A percentile compares a stretch with the other conserved stretches of the same genome.
phyloP scores from a whole-genome alignment of 768 basidiomycete species.

The Macrolepiota dolichaula region DNA sequence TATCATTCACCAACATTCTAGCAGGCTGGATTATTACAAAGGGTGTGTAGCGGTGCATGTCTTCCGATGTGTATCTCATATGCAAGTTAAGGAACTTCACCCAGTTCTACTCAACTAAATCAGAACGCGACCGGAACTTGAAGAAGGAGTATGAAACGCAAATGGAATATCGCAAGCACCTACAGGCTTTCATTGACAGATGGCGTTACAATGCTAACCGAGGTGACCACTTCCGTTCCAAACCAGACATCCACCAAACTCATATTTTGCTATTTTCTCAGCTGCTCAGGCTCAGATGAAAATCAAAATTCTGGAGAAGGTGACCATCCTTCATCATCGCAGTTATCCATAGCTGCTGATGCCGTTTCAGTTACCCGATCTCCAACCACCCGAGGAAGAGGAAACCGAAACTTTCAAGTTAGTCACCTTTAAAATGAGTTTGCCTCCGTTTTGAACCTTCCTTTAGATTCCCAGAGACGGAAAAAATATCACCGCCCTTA shows the following conservation, averaged over 20 bases:
- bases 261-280: conserved; percentile 22
- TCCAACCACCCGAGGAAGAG: conserved; percentile 89
- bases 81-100: conserved; percentile 73
- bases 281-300: conserved; percentile 85
- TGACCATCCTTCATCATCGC: conserved; percentile 16
- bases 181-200: conserved; percentile 97
- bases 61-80: conserved; percentile 2
- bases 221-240: conserved; percentile 34
- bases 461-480: conserved; percentile 85
- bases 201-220: conserved; percentile 98
- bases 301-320: conserved; percentile 77
- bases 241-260: background rate
- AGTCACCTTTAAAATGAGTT: conserved; percentile 6
- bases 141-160: conserved; percentile 96
- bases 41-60: conserved; percentile 47
- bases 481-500: conserved; percentile 95
- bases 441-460: background rate
- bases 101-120: conserved; percentile 98
- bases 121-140: conserved; percentile 87
- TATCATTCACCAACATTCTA: conserved; percentile 95
- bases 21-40: conserved; percentile 94
- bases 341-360: background rate
- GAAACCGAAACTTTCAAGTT: conserved; percentile 93
- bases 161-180: conserved; percentile 90
- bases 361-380: conserved; percentile 70